phyloP scores from a whole-genome alignment of 768 basidiomycete species.

The Dentipellis fragilis region DNA sequence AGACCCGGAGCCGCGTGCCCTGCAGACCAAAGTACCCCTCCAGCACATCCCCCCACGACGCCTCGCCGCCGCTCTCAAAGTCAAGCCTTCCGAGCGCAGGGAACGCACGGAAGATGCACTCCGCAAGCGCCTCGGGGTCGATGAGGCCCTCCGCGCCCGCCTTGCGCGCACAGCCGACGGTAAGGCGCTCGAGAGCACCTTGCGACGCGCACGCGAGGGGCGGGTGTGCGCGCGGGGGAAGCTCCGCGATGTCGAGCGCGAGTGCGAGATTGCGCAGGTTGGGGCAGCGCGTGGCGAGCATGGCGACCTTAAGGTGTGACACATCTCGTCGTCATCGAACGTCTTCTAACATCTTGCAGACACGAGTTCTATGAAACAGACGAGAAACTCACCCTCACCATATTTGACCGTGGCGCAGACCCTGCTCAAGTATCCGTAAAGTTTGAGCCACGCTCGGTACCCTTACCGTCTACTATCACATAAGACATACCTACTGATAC shows the following conservation, averaged over 20 bases:
- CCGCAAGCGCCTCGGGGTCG: constrained; percentile 8
- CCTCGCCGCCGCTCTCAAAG: constrained; percentile 11
- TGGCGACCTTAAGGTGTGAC: constrained; percentile 8
- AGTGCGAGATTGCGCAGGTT: constrained; percentile 13
- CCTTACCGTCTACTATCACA: neutral
- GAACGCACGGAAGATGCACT: constrained; percentile 11
- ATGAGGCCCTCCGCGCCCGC: constrained; percentile 9
- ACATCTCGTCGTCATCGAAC: neutral
- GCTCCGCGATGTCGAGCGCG: constrained; percentile 13
- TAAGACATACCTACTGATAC: neutral
- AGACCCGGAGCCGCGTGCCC: neutral
- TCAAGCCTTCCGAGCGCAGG: constrained; percentile 8
- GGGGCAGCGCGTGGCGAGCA: constrained; percentile 17
- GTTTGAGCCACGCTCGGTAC: constrained; percentile 58
- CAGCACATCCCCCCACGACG: constrained; percentile 10
- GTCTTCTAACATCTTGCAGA: constrained; percentile 5
- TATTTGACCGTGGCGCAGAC: constrained; percentile 74
- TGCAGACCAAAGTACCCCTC: constrained; percentile 7
- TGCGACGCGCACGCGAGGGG: constrained; percentile 5
- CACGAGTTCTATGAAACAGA: constrained; percentile 88
- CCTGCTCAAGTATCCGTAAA: constrained; percentile 48
- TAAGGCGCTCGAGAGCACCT: constrained; percentile 8
- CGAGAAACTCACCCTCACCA: constrained; percentile 57
- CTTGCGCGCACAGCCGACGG: constrained; percentile 15
- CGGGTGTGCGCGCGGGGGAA: constrained; percentile 2